Conservation (phyloP, 2,329 filamentous ascomycete species). For the Davidsoniella eucalypti region DNA sequence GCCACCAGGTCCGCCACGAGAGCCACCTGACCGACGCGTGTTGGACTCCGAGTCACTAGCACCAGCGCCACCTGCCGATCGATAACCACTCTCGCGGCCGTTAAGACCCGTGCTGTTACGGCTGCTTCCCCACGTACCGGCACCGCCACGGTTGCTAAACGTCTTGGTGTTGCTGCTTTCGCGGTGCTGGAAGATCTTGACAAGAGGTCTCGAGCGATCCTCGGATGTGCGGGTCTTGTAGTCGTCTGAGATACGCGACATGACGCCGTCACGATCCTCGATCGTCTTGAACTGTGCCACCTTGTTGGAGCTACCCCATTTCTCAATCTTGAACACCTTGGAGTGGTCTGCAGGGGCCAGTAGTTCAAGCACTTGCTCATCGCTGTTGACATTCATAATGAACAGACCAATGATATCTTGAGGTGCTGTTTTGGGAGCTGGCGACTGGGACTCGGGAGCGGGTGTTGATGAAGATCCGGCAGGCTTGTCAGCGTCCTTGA, state of each 20-base stretch:
- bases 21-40: constrained; percentile 27
- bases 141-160: constrained; percentile 43
- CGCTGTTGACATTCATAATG: constrained; percentile 68
- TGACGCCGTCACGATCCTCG: constrained; percentile 66
- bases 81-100: constrained; percentile 54
- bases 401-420: constrained; percentile 73
- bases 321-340: constrained; percentile 67
- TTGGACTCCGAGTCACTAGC: constrained; percentile 52
- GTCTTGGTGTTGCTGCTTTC: constrained; percentile 28
- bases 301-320: constrained; percentile 63
- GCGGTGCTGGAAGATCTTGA: constrained; percentile 67
- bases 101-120: constrained; percentile 42
- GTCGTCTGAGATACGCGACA: constrained; percentile 58
- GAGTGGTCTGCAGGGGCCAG: constrained; percentile 68
- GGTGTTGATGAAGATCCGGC: constrained; percentile 22
- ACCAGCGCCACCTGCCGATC: constrained; percentile 53
- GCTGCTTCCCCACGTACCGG: constrained; percentile 51
- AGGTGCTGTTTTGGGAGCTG: constrained; percentile 36
- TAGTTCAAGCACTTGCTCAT: constrained; percentile 66
- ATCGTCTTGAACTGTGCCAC: constrained; percentile 69
- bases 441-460: constrained; percentile 37
- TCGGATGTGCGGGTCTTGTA: constrained; percentile 56
- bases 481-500: constrained; percentile 42
- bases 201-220: constrained; percentile 61
- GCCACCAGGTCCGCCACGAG: constrained; percentile 39